Conservation (phyloP, 83 land plant species). For the Diphasiastrum complanatum region DNA sequence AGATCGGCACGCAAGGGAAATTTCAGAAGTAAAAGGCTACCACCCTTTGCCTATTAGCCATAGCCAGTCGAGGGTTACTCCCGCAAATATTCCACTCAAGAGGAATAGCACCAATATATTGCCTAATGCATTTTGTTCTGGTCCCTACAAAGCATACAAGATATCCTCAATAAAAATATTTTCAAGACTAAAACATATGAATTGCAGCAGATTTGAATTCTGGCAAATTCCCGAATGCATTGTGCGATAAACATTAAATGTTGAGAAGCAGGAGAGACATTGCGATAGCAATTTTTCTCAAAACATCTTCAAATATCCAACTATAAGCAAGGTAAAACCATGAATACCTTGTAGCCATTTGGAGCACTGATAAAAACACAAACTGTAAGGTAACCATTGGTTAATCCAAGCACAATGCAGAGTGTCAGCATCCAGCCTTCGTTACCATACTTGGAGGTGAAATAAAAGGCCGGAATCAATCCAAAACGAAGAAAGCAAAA, state of each 20-base stretch:
- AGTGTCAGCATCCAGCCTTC: slow-evolving; percentile 32
- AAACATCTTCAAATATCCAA: not conserved
- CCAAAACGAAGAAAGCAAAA: slow-evolving; percentile 8
- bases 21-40: too few relatives aligned
- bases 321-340: not conserved
- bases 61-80: slow-evolving; percentile 27
- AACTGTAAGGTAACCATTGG: slow-evolving; percentile 27
- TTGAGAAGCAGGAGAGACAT: not conserved
- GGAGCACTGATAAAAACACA: slow-evolving; percentile 24
- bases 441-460: slow-evolving; percentile 32
- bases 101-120: slow-evolving; percentile 28
- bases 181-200: not conserved
- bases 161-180: not conserved
- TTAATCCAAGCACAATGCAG: slow-evolving; percentile 24
- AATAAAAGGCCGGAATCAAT: slow-evolving; percentile 31
- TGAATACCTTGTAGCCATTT: slow-evolving; percentile 24
- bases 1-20: too few relatives aligned
- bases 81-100: slow-evolving; percentile 18
- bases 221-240: not conserved
- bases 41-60: slow-evolving; percentile 38
- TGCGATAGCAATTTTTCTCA: not conserved
- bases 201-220: not conserved
- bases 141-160: slow-evolving; percentile 15
- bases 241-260: not conserved
- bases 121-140: slow-evolving; percentile 33